phyloP scores from a whole-genome alignment of 495 filamentous ascomycete species.

The Cenococcum geophilum region DNA sequence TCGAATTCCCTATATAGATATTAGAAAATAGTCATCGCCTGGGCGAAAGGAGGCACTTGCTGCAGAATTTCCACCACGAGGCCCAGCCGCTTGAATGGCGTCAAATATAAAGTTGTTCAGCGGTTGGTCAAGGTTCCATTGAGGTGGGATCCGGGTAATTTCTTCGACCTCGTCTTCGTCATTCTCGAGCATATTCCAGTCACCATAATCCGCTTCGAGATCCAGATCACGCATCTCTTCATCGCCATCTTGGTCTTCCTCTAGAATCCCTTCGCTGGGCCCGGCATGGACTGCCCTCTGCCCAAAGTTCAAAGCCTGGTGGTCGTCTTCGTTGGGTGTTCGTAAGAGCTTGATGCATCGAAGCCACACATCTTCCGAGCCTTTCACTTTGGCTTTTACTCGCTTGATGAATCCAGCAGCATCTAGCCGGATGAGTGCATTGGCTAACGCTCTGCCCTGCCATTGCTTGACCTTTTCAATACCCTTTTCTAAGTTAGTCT shows the following conservation, averaged over 20 bases:
- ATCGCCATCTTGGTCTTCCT: conserved; percentile 34
- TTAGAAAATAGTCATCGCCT: not conserved
- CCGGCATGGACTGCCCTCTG: not conserved
- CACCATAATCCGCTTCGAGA: conserved; percentile 20
- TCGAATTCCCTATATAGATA: conserved; percentile 40
- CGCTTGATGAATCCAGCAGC: conserved; percentile 60
- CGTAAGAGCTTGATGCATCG: conserved; percentile 67
- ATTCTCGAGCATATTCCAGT: conserved; percentile 11
- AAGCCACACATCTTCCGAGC: conserved; percentile 39
- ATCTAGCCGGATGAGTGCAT: conserved; percentile 48
- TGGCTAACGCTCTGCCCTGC: conserved; percentile 10
- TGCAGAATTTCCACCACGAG: conserved; percentile 47
- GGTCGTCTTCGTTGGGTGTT: conserved; percentile 62
- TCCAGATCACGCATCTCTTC: conserved; percentile 27
- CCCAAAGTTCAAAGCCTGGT: conserved; percentile 44
- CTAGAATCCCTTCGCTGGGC: conserved; percentile 7
- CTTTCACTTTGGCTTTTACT: conserved; percentile 55
- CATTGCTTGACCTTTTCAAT: conserved; percentile 10
- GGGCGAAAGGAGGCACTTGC: not conserved
- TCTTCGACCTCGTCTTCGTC: conserved; percentile 23
- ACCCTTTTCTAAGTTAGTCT: conserved; percentile 13
- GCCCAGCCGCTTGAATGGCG: conserved; percentile 46
- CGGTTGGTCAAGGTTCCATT: conserved; percentile 51
- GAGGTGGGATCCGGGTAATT: conserved; percentile 38
- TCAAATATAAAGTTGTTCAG: conserved; percentile 53